Evolutionary conservation across 495 filamentous ascomycete species (phyloP).

Genomic region (Aspergillus baeticus): DNA sequence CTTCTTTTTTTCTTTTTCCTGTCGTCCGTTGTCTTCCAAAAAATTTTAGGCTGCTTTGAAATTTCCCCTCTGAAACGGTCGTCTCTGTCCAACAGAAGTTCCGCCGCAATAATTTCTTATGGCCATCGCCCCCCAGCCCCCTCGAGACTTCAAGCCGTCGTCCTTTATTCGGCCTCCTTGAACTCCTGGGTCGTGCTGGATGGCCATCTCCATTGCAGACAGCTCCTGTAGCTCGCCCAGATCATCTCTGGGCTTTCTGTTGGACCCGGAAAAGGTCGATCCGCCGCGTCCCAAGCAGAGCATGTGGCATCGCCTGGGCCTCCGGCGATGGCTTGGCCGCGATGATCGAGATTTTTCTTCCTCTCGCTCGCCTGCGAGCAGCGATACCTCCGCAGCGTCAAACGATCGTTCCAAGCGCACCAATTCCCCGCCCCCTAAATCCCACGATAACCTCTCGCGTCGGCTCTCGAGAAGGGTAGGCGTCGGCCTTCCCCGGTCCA

Average conservation of each 20-base stretch:
- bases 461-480: constrained; percentile 69
- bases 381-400: constrained; percentile 14
- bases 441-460: constrained; percentile 47
- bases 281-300: constrained; percentile 43
- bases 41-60: constrained; percentile 3
- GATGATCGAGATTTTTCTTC: constrained; percentile 41
- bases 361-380: constrained; percentile 19
- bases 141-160: constrained; percentile 38
- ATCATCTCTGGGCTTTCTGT: constrained; percentile 30
- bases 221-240: constrained; percentile 39
- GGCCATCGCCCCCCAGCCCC: constrained; percentile 33
- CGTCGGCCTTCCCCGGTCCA: constrained; percentile 71
- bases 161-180: constrained; percentile 23
- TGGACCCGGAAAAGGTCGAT: constrained; percentile 34
- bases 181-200: constrained; percentile 29
- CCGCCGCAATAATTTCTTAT: constrained; percentile 36
- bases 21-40: neutral
- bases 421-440: constrained; percentile 19
- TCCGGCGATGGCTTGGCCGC: constrained; percentile 48
- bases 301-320: constrained; percentile 50
- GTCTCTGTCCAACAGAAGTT: constrained; percentile 9
- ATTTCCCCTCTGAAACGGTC: neutral
- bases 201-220: constrained; percentile 47
- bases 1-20: constrained; percentile 17
- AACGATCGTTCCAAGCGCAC: constrained; percentile 22